Conservation (phyloP, 1,284 basidiomycete species). For the Puccinia coronata region DNA sequence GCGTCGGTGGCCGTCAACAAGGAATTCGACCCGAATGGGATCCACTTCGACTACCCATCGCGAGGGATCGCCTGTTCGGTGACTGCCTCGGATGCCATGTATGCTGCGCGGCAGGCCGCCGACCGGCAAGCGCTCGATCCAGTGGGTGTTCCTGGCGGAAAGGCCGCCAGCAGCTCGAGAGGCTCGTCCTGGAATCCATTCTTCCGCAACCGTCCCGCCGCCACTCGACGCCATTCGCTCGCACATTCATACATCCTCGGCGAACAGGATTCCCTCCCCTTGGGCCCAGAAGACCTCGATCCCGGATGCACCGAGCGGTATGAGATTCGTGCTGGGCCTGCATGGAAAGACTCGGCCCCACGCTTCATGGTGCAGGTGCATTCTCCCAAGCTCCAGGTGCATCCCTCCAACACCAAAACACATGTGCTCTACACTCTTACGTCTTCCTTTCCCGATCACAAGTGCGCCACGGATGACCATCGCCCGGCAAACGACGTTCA, state of each 20-base stretch:
- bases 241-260: constrained; percentile 31
- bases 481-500: not conserved
- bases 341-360: constrained; percentile 20
- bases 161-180: not conserved
- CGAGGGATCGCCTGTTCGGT: constrained; percentile 29
- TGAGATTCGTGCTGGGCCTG: constrained; percentile 33
- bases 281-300: not conserved
- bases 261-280: not conserved
- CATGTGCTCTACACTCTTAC: constrained; percentile 36
- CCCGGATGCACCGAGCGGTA: constrained; percentile 9
- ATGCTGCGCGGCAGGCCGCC: constrained; percentile 26
- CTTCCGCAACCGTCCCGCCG: not conserved
- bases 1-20: constrained; percentile 34
- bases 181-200: constrained; percentile 18
- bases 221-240: constrained; percentile 4
- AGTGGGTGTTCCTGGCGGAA: too few relatives aligned
- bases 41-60: not conserved
- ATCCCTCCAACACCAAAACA: not conserved
- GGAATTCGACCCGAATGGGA: constrained; percentile 12
- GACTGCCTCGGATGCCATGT: constrained; percentile 44
- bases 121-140: not conserved
- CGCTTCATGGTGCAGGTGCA: constrained; percentile 18
- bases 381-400: constrained; percentile 15
- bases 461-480: not conserved
- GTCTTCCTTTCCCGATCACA: not conserved